Percentiles rank a stretch among this genome's conserved stretches.
Conservation (phyloP, 805 yeast genomes). For the Candida pseudoglaebosa region DNA sequence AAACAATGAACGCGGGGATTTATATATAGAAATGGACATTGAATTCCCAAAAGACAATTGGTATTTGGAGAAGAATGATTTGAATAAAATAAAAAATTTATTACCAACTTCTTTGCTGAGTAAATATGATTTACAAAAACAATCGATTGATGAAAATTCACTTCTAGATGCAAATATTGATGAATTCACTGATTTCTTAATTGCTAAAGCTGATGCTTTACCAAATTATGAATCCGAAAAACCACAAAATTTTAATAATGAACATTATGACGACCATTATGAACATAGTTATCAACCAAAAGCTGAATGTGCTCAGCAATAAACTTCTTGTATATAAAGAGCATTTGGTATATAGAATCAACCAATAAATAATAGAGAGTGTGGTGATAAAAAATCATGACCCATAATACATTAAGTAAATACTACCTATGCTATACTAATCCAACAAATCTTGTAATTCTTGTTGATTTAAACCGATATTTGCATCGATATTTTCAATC, state of each 20-base stretch:
- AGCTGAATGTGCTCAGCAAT: conserved; percentile 33
- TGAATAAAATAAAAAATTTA: conserved; percentile 48
- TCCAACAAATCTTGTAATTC: conserved; percentile 37
- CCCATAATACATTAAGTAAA: background rate
- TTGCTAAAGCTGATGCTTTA: conserved; percentile 21
- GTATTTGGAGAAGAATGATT: conserved; percentile 72
- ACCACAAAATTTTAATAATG: conserved; percentile 11
- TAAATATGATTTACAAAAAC: conserved; percentile 19
- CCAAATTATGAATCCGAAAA: conserved; percentile 27
- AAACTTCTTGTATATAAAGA: conserved; percentile 10
- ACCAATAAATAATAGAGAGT: conserved; percentile 1
- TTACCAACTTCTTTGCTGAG: conserved; percentile 43
- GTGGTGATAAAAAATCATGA: background rate
- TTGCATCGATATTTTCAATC: conserved; percentile 11
- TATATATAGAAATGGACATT: conserved; percentile 65
- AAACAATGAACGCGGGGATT: conserved; percentile 51
- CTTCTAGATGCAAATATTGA: conserved; percentile 37
- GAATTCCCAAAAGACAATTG: conserved; percentile 84
- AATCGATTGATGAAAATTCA: conserved; percentile 21
- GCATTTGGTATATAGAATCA: background rate
- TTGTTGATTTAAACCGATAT: conserved; percentile 27
- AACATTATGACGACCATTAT: conserved; percentile 8
- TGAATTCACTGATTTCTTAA: conserved; percentile 30
- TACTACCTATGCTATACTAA: conserved; percentile 9
- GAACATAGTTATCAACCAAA: conserved; percentile 11